Percentiles rank a stretch among this genome's conserved stretches.
Evolutionary conservation across 352 stramenopile genomes (phyloP).

Genomic region (Lagenidium giganteum): DNA sequence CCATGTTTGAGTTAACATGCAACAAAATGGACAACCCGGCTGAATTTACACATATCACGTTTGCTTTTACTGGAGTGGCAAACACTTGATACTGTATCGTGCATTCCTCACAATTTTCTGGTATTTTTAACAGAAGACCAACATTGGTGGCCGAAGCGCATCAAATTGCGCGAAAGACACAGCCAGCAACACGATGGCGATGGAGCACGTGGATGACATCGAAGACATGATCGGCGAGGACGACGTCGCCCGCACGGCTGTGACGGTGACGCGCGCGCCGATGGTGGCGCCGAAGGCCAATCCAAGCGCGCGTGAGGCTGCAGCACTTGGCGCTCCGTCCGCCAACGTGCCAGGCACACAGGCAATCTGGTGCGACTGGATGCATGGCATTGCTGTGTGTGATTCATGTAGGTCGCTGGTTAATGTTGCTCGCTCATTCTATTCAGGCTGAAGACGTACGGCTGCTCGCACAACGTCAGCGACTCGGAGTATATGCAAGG

Average conservation of each 20-base stretch:
- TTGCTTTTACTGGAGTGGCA: too few relatives aligned
- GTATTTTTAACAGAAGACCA: too few relatives aligned
- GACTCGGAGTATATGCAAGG: slow-evolving; percentile 94
- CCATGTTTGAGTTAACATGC: too few relatives aligned
- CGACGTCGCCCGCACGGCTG: slow-evolving; percentile 47
- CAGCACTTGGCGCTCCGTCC: slow-evolving; percentile 11
- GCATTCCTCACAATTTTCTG: too few relatives aligned
- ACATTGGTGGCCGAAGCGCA: slow-evolving; percentile 8
- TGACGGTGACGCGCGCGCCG: slow-evolving; percentile 32
- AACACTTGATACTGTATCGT: too few relatives aligned
- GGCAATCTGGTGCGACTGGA: slow-evolving; percentile 45
- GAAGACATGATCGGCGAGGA: slow-evolving; percentile 79
- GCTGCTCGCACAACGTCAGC: slow-evolving; percentile 91
- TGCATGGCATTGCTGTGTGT: neutral
- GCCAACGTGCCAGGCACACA: slow-evolving; percentile 57
- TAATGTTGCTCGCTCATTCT: neutral
- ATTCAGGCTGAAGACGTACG: slow-evolving; percentile 86
- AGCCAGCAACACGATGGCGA: slow-evolving; percentile 16
- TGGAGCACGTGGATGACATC: slow-evolving; percentile 55
- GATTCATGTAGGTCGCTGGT: neutral
- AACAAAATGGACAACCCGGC: too few relatives aligned
- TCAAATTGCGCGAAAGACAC: too few relatives aligned
- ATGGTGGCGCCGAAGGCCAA: slow-evolving; percentile 62
- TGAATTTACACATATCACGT: too few relatives aligned
- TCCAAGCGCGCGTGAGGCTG: slow-evolving; percentile 16